Conservation (phyloP, 73 alveolate genomes). For the Paraurostyla sp. region DNA sequence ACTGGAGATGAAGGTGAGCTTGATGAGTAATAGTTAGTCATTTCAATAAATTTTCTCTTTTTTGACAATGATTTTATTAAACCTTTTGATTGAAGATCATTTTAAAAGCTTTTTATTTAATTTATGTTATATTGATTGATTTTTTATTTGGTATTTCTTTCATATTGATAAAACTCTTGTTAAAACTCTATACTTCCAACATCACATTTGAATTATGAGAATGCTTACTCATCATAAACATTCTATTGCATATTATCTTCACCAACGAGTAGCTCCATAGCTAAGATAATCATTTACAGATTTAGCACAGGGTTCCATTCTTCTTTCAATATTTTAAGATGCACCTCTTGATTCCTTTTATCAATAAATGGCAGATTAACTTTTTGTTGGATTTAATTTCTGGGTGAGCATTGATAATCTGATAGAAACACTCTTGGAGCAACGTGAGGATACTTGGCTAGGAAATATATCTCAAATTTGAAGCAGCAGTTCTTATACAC, state of each 20-base stretch:
- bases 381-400: background rate
- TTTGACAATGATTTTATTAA: background rate
- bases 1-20: background rate
- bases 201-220: no score
- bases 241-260: background rate
- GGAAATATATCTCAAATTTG: background rate
- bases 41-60: background rate
- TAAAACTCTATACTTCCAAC: no score
- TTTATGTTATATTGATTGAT: background rate
- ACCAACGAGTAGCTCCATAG: slow-evolving; percentile 36
- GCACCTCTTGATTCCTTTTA: background rate
- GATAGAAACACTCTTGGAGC: slow-evolving; percentile 40
- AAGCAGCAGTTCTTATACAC: background rate
- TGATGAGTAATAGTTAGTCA: background rate
- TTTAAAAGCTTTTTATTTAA: no score
- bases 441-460: slow-evolving; percentile 19
- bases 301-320: slow-evolving; percentile 36
- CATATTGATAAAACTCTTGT: background rate
- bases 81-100: no score
- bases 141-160: background rate
- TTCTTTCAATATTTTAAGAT: background rate
- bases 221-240: background rate
- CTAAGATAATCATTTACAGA: background rate
- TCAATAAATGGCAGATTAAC: background rate
- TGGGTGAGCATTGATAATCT: background rate